These are phyloP conservation scores for Fusarium pilosicola DNA, from an alignment of 2,329 filamentous ascomycete species.

Conservation along the genomic window DNA sequence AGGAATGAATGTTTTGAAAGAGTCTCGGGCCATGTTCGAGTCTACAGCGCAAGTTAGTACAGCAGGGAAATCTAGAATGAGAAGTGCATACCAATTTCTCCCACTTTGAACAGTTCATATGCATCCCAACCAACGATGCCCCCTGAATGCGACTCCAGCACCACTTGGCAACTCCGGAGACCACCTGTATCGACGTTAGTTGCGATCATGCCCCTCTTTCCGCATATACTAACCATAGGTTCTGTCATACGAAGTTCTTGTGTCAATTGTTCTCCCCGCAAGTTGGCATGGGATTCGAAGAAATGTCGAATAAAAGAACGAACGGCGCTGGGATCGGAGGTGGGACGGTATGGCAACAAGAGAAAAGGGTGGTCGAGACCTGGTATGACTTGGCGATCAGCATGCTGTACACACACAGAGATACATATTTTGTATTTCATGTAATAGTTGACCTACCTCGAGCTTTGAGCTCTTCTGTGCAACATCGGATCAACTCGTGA, in stretches of 20 bases:
- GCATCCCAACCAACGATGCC: slow-evolving; percentile 97
- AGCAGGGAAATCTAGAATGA: neutral
- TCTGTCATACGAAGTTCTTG: slow-evolving; percentile 94
- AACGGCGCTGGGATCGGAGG: slow-evolving; percentile 89
- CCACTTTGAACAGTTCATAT: slow-evolving; percentile 94
- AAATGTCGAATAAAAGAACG: slow-evolving; percentile 93
- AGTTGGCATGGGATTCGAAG: slow-evolving; percentile 75
- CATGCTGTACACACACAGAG: slow-evolving; percentile 8
- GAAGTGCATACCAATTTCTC: slow-evolving; percentile 77
- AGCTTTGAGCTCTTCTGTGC: slow-evolving; percentile 91
- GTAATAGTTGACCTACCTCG: slow-evolving; percentile 72
- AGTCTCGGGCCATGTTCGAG: slow-evolving; percentile 89
- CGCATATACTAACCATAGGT: slow-evolving; percentile 76
- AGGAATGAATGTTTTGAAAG: slow-evolving; percentile 96
- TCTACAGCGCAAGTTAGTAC: slow-evolving; percentile 63
- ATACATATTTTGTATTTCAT: neutral
- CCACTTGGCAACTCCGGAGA: slow-evolving; percentile 96
- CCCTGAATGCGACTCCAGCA: slow-evolving; percentile 92
- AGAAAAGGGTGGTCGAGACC: slow-evolving; percentile 92
- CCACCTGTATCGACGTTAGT: slow-evolving; percentile 67
- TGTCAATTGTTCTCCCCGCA: slow-evolving; percentile 75
- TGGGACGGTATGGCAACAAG: slow-evolving; percentile 91
- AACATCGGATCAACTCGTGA: slow-evolving; percentile 83
- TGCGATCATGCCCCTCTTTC: neutral
- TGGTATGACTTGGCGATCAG: slow-evolving; percentile 52